phyloP scores from a whole-genome alignment of 495 filamentous ascomycete species.

The Daldinia childiae region DNA sequence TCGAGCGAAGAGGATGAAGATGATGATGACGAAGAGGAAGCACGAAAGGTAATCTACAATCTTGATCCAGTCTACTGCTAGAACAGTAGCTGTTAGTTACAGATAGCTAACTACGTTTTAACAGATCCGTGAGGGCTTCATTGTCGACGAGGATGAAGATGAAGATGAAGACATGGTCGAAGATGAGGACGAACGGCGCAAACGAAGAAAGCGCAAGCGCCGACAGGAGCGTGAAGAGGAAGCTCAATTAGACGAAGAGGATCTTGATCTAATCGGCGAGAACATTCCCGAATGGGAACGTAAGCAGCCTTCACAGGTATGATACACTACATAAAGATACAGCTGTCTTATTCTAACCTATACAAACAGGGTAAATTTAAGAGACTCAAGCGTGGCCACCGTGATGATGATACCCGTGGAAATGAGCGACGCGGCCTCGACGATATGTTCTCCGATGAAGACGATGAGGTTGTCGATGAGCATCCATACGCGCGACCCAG shows the following conservation, averaged over 20 bases:
- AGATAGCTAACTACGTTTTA: slow-evolving; percentile 10
- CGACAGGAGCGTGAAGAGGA: slow-evolving; percentile 84
- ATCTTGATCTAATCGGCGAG: slow-evolving; percentile 92
- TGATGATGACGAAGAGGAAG: slow-evolving; percentile 88
- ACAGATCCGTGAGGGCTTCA: slow-evolving; percentile 92
- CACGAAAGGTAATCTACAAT: slow-evolving; percentile 54
- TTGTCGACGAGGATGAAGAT: slow-evolving; percentile 92
- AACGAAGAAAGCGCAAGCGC: slow-evolving; percentile 72
- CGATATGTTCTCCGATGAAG: slow-evolving; percentile 95
- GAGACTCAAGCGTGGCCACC: slow-evolving; percentile 90
- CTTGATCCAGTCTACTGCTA: neutral
- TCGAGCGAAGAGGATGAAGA: slow-evolving; percentile 97
- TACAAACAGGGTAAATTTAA: slow-evolving; percentile 84
- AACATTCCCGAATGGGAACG: slow-evolving; percentile 74
- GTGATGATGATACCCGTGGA: slow-evolving; percentile 71
- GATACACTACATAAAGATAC: neutral
- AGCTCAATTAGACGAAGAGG: slow-evolving; percentile 91
- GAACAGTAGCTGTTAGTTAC: neutral
- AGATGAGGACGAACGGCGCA: slow-evolving; percentile 67
- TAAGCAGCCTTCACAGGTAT: slow-evolving; percentile 69
- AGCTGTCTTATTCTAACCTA: slow-evolving; percentile 39
- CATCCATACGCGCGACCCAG: slow-evolving; percentile 59
- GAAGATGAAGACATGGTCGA: slow-evolving; percentile 73
- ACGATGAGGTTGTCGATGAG: slow-evolving; percentile 75
- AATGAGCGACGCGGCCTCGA: slow-evolving; percentile 75